Evolutionary conservation across 202 grass and related monocot genomes (phyloP), one percentile per base, ranked within the genome.

Genomic region (Hordeum pubiflorum): DNA sequence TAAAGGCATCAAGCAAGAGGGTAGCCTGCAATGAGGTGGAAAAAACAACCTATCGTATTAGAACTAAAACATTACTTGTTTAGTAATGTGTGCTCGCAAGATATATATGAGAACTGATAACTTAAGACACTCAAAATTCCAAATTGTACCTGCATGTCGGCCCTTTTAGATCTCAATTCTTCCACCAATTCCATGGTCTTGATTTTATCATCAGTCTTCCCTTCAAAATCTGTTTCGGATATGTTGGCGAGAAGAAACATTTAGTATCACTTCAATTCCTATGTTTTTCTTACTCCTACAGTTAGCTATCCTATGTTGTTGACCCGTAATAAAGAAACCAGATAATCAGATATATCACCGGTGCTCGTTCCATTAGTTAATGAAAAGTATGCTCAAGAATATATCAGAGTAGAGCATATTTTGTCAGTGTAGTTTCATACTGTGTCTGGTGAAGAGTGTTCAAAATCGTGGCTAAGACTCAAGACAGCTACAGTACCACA

Each of bases 151-250:
- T 94, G 94, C 86, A 92, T 86, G 68, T 94, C 94, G 87, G 94
- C 94, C 81, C 91, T 92, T 92, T 97, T 91, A 63, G 80, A 48
- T 87, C 86, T 97, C 50, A 97, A 72, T 61, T 92, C 89, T 86
- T 97, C 91, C 63, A 94, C 81, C 24, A 80, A 83, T 90, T 94
- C 92, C 76, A 86, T 39, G 43, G 88, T 29, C 66, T 89, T 82
- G 62, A 98, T 98, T 87, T 93, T 98, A 59, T 89, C 89, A 77
- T 94, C 95, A 46, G 88, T 85, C 88, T 89, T 91, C 60, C 95
- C 95, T 89, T 98, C 92, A 80, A 91, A 86, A 86, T 98, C 95
- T 97, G 81, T 56, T 69, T 52, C 64, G 12, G 10, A 81, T 7
- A 63, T 63, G 74, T 88, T 71, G 36, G 57, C 38, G 58, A 81